A percentile compares a stretch with the other conserved stretches of the same genome.
Conservation (phyloP, 305 asterid genomes). For the Fraxinus dipetala region DNA sequence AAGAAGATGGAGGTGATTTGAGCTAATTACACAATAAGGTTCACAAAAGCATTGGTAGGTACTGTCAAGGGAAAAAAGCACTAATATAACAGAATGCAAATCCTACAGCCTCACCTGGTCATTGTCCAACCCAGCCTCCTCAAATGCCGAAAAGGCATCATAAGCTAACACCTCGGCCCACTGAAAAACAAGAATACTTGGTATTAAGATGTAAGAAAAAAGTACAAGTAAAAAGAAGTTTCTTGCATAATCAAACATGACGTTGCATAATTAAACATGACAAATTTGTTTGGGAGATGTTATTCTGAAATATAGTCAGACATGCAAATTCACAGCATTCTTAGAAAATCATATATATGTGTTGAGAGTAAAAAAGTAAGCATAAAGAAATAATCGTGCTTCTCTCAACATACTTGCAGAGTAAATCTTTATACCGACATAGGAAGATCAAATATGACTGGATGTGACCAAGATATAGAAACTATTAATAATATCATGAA, state of each 20-base stretch:
- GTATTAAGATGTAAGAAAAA: background rate
- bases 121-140: slow-evolving; percentile 64
- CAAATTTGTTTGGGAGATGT: background rate
- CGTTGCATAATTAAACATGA: background rate
- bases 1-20: background rate
- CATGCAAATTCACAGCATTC: background rate
- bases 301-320: background rate
- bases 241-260: background rate
- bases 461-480: background rate
- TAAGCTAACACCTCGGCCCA: slow-evolving; percentile 90
- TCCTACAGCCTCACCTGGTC: slow-evolving; percentile 44
- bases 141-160: slow-evolving; percentile 86
- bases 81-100: background rate
- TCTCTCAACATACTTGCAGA: background rate
- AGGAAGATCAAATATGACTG: background rate
- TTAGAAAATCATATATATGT: background rate
- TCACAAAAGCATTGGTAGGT: background rate
- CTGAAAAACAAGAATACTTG: slow-evolving; percentile 33
- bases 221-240: background rate
- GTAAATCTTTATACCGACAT: background rate
- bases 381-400: background rate
- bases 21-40: background rate
- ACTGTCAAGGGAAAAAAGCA: background rate
- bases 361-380: background rate
- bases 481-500: background rate